A percentile compares a stretch with the other conserved stretches of the same genome.
These are phyloP conservation scores for Penicillium brevicompactum DNA, from an alignment of 2,329 filamentous ascomycete species.

Conservation along the genomic window DNA sequence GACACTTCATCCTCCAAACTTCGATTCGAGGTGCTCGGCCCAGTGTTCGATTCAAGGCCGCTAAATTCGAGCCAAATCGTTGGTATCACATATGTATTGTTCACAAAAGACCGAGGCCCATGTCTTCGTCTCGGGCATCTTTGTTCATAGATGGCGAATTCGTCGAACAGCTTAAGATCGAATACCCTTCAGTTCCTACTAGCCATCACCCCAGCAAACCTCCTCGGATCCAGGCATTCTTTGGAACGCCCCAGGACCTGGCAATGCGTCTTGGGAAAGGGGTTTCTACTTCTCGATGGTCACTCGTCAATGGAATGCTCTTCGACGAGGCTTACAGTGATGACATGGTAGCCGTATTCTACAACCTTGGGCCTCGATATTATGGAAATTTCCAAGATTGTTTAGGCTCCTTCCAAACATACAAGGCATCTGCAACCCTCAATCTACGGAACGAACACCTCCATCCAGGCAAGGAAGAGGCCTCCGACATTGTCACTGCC, in stretches of 20 bases:
- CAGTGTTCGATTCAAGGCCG: conserved; percentile 89
- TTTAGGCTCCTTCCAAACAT: conserved; percentile 93
- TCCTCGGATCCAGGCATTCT: conserved; percentile 79
- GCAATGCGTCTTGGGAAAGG: conserved; percentile 74
- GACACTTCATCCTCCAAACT: conserved; percentile 93
- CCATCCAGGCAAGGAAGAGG: conserved; percentile 85
- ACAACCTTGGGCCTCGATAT: conserved; percentile 85
- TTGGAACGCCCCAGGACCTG: conserved; percentile 89
- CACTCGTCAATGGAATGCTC: conserved; percentile 83
- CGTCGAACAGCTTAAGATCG: conserved; percentile 84
- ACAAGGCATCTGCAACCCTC: conserved; percentile 85
- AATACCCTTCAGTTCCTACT: conserved; percentile 78
- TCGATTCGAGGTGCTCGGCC: conserved; percentile 83
- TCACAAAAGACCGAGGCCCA: conserved; percentile 75
- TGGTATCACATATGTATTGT: conserved; percentile 96
- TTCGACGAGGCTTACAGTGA: conserved; percentile 87
- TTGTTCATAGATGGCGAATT: conserved; percentile 94
- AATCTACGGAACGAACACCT: conserved; percentile 90
- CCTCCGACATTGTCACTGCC: conserved; percentile 86
- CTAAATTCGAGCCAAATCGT: conserved; percentile 69
- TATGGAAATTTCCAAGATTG: conserved; percentile 97
- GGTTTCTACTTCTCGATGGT: conserved; percentile 78
- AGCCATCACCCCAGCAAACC: conserved; percentile 55
- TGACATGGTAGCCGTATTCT: conserved; percentile 87
- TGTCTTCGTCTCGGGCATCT: conserved; percentile 76